Percentiles rank a stretch among this genome's conserved stretches.
phyloP scores from a whole-genome alignment of 192 early-diverging fungal species.

The Rhizophagus prolifer region DNA sequence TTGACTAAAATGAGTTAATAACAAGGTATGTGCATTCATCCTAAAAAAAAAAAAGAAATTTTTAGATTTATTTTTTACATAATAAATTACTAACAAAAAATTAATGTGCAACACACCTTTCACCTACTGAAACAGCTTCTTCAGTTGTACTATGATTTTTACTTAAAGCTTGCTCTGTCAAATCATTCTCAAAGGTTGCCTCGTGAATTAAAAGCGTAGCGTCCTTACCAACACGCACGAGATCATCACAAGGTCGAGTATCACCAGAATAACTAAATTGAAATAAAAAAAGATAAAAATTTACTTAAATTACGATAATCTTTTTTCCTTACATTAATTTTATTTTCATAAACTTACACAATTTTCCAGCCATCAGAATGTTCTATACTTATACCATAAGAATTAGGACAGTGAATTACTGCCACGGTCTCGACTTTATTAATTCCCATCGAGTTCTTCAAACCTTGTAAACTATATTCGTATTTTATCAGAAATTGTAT shows the following conservation, averaged over 20 bases:
- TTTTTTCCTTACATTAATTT: no score
- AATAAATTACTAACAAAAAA: no score
- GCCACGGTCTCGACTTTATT: constrained; percentile 59
- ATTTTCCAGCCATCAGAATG: constrained; percentile 74
- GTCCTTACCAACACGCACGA: constrained; percentile 67
- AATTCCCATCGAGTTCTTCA: constrained; percentile 52
- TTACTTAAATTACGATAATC: no score
- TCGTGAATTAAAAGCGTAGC: constrained; percentile 89
- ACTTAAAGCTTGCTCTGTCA: constrained; percentile 65
- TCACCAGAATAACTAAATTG: constrained; percentile 81
- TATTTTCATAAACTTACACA: constrained; percentile 48
- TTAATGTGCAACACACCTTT: no score
- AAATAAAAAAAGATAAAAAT: no score
- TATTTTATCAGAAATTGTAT: neutral
- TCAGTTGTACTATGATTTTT: constrained; percentile 85
- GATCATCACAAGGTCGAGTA: constrained; percentile 78
- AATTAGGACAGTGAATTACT: constrained; percentile 81
- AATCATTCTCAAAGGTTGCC: constrained; percentile 80
- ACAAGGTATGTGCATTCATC: constrained; percentile 80
- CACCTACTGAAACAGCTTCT: constrained; percentile 84
- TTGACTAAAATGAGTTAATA: constrained; percentile 97
- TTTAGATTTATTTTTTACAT: no score
- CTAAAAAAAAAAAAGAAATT: no score
- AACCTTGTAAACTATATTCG: constrained; percentile 1
- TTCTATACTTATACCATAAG: constrained; percentile 74